phyloP scores from a whole-genome alignment of 768 basidiomycete species.

The Tulasnella sp. region DNA sequence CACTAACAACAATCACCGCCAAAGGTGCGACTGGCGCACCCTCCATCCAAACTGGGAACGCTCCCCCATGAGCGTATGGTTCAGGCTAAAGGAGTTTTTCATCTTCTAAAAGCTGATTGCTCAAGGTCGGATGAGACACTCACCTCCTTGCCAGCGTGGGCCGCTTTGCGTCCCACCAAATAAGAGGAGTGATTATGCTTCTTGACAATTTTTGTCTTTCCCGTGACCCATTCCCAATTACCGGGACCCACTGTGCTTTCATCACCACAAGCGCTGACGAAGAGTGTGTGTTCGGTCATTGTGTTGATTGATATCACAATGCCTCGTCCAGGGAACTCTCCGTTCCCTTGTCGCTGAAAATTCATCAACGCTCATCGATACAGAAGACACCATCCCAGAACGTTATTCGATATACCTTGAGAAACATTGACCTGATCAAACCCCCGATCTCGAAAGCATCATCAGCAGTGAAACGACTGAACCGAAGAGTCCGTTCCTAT shows the following conservation, averaged over 20 bases:
- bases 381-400: not conserved
- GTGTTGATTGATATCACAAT: conserved; percentile 19
- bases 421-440: conserved; percentile 12
- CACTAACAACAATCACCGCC: conserved; percentile 16
- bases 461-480: conserved; percentile 13
- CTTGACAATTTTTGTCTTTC: conserved; percentile 19
- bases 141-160: conserved; percentile 8
- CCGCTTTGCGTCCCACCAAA: conserved; percentile 13
- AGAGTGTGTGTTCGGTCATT: conserved; percentile 18
- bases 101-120: not conserved
- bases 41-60: conserved; percentile 18
- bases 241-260: conserved; percentile 15
- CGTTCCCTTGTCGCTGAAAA: not conserved
- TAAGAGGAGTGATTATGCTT: conserved; percentile 17
- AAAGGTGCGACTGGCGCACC: conserved; percentile 10
- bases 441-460: conserved; percentile 17
- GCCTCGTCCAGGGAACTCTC: conserved; percentile 9
- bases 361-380: too few species aligned
- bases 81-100: conserved; percentile 7
- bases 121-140: not conserved
- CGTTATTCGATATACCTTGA: conserved; percentile 1
- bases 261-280: conserved; percentile 13
- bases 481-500: conserved; percentile 17
- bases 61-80: conserved; percentile 12
- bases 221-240: conserved; percentile 18